These are phyloP conservation scores for Aethionema arabicum DNA, from an alignment of 345 rosid species.

Conservation along the genomic window DNA sequence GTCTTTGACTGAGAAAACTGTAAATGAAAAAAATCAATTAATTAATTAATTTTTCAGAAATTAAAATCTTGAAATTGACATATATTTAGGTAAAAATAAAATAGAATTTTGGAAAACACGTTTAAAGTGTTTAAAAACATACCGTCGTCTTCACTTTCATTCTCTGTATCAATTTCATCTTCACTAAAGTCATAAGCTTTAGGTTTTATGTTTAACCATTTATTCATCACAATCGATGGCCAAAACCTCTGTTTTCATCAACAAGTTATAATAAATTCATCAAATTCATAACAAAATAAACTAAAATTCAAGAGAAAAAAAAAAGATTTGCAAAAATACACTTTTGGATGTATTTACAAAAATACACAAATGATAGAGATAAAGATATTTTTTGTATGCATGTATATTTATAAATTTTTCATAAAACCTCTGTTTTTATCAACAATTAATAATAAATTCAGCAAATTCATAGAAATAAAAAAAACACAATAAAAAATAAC, in stretches of 20 bases:
- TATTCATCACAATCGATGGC: slow-evolving; percentile 96
- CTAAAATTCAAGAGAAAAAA: neutral
- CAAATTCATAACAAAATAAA: neutral
- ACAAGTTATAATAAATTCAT: slow-evolving; percentile 22
- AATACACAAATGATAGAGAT: too few relatives aligned
- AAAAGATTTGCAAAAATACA: too few relatives aligned
- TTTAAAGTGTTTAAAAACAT: neutral
- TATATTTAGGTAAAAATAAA: neutral
- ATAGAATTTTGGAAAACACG: neutral
- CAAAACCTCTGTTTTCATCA: slow-evolving; percentile 62
- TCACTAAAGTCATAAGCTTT: slow-evolving; percentile 83
- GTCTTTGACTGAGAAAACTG: slow-evolving; percentile 34
- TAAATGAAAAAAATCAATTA: neutral
- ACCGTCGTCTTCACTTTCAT: slow-evolving; percentile 96
- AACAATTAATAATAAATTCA: slow-evolving; percentile 23
- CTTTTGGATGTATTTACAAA: too few relatives aligned
- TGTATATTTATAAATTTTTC: too few relatives aligned
- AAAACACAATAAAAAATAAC: neutral
- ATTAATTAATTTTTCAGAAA: neutral
- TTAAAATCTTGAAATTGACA: neutral
- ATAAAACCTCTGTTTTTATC: slow-evolving; percentile 59
- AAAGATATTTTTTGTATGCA: too few relatives aligned
- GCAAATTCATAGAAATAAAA: neutral
- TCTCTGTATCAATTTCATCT: slow-evolving; percentile 86
- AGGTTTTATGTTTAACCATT: slow-evolving; percentile 92